Percentiles rank a stretch among this genome's conserved stretches.
Evolutionary conservation across 2,329 filamentous ascomycete genomes (phyloP).

Genomic region (Cyphellophora europaea): DNA sequence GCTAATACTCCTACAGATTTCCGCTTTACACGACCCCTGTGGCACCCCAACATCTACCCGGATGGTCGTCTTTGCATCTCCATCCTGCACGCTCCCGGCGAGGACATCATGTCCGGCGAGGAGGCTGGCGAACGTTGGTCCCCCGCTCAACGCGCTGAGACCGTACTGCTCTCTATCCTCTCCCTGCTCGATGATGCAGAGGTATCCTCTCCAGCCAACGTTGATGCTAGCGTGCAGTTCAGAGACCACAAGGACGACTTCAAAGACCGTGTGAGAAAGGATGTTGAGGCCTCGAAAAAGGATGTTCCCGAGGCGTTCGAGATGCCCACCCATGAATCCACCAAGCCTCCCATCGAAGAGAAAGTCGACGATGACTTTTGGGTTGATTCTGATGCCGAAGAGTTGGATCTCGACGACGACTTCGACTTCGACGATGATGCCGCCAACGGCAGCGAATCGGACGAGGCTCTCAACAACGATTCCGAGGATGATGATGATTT

Average conservation of each 20-base stretch:
- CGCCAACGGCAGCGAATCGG: constrained; percentile 17
- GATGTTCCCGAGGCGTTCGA: constrained; percentile 72
- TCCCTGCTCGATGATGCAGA: constrained; percentile 90
- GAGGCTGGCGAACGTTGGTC: constrained; percentile 86
- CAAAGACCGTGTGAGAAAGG: constrained; percentile 56
- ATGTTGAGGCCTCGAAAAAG: constrained; percentile 63
- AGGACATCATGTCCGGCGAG: constrained; percentile 89
- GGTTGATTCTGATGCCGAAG: constrained; percentile 64
- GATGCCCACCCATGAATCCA: constrained; percentile 70
- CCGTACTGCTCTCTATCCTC: constrained; percentile 84
- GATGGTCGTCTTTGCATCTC: constrained; percentile 93
- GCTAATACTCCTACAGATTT: constrained; percentile 50
- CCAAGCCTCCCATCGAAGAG: constrained; percentile 39
- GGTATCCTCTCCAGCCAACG: constrained; percentile 86
- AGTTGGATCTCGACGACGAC: constrained; percentile 33
- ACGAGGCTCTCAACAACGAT: constrained; percentile 42
- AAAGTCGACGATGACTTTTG: constrained; percentile 72
- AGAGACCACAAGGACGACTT: constrained; percentile 64
- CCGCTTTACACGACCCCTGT: constrained; percentile 69
- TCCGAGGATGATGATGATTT: constrained; percentile 44
- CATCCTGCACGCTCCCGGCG: constrained; percentile 84
- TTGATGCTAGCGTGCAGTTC: constrained; percentile 81
- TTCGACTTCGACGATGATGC: constrained; percentile 48
- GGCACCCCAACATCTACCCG: constrained; percentile 87
- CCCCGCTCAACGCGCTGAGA: constrained; percentile 86